Evolutionary conservation across 1,139 yeast species (phyloP).

Genomic region (Pichia sp.): DNA sequence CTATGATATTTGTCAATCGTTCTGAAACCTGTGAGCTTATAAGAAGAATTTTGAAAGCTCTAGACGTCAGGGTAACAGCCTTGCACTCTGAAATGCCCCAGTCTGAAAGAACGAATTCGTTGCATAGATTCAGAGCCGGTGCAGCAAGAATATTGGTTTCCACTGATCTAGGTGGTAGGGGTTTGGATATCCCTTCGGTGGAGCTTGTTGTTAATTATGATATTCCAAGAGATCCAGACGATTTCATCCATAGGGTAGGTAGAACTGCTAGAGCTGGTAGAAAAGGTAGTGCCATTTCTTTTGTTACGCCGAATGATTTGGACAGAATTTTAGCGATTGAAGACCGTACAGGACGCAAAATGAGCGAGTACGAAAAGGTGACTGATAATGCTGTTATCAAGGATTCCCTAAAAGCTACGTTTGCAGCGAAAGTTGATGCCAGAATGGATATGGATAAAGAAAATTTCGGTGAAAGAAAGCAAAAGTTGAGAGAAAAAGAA

Average conservation of each 20-base stretch:
- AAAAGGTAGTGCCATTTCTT: slow-evolving; percentile 61
- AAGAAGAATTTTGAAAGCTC: slow-evolving; percentile 64
- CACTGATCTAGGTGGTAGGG: slow-evolving; percentile 96
- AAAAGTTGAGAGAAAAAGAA: slow-evolving; percentile 42
- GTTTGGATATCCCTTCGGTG: slow-evolving; percentile 91
- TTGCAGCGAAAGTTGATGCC: slow-evolving; percentile 86
- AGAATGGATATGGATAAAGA: slow-evolving; percentile 91
- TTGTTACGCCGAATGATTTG: slow-evolving; percentile 83
- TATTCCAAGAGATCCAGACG: slow-evolving; percentile 94
- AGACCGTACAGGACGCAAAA: slow-evolving; percentile 70
- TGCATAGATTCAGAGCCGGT: slow-evolving; percentile 89
- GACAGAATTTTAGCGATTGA: slow-evolving; percentile 81
- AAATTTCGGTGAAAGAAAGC: slow-evolving; percentile 72
- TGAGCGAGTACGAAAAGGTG: slow-evolving; percentile 66
- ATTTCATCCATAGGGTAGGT: slow-evolving; percentile 97
- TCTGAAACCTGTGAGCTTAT: slow-evolving; percentile 85
- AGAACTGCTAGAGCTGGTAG: slow-evolving; percentile 99
- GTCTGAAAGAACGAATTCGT: slow-evolving; percentile 79
- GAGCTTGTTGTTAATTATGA: slow-evolving; percentile 87
- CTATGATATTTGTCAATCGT: slow-evolving; percentile 85
- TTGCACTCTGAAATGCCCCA: slow-evolving; percentile 96
- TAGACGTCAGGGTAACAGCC: slow-evolving; percentile 81
- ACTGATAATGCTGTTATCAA: slow-evolving; percentile 74
- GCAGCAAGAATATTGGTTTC: slow-evolving; percentile 91
- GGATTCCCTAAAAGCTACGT: slow-evolving; percentile 60